phyloP scores from a whole-genome alignment of 1,284 basidiomycete species.

The Stygiomarasmius scandens region DNA sequence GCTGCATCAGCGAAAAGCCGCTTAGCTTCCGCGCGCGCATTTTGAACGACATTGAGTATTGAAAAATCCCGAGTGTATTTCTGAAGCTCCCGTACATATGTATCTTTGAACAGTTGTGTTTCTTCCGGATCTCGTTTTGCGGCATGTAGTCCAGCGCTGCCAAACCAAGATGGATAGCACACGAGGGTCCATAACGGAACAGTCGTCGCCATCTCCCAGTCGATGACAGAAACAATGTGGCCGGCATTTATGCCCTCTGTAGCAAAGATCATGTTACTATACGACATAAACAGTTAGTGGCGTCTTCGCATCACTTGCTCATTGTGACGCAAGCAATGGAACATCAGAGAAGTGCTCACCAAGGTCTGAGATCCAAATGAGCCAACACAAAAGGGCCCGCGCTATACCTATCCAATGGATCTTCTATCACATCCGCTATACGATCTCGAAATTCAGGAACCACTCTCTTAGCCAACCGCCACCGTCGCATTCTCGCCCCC shows the following conservation, averaged over 20 bases:
- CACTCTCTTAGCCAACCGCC: constrained; percentile 17
- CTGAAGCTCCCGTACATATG: constrained; percentile 26
- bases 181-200: constrained; percentile 25
- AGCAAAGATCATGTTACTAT: constrained; percentile 25
- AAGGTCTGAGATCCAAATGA: constrained; percentile 25
- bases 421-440: constrained; percentile 20
- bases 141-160: constrained; percentile 1
- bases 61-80: constrained; percentile 19
- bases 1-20: constrained; percentile 23
- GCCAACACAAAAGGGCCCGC: constrained; percentile 24
- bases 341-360: constrained; percentile 14
- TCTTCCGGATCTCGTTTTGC: constrained; percentile 16
- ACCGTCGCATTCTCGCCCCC: constrained; percentile 9
- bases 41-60: constrained; percentile 25
- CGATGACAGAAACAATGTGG: constrained; percentile 21
- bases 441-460: constrained; percentile 21
- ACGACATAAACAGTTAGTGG: not conserved
- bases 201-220: constrained; percentile 26
- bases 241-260: constrained; percentile 22
- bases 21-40: constrained; percentile 21
- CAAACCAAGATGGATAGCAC: constrained; percentile 26
- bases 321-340: not conserved
- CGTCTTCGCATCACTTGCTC: constrained; percentile 7
- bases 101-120: constrained; percentile 23
- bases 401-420: constrained; percentile 24